Evolutionary conservation across 2,329 filamentous ascomycete genomes (phyloP).

Genomic region (Colletotrichum sp.): DNA sequence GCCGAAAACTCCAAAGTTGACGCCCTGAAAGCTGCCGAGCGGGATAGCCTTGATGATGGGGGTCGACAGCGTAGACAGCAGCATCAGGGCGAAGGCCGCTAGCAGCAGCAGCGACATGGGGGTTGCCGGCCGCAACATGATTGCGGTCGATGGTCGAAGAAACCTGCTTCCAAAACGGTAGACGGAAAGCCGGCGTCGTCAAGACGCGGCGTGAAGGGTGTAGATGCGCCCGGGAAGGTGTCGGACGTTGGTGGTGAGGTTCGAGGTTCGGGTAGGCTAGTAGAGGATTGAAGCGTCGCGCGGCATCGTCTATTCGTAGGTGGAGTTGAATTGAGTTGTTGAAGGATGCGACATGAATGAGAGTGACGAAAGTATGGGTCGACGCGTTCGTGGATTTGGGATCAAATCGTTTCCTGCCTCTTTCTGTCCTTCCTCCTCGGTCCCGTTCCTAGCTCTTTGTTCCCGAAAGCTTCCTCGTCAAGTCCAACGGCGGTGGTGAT

Average conservation of each 20-base stretch:
- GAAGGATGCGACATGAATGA: slow-evolving; percentile 3
- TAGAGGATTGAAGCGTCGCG: slow-evolving; percentile 1
- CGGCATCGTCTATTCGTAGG: slow-evolving; percentile 4
- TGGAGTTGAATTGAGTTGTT: background rate
- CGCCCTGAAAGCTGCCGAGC: slow-evolving; percentile 75
- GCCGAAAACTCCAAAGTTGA: slow-evolving; percentile 91
- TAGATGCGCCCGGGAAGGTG: background rate
- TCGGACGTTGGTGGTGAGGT: background rate
- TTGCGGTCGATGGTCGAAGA: slow-evolving; percentile 36
- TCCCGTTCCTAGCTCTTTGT: background rate
- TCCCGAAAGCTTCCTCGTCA: background rate
- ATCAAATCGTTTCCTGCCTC: background rate
- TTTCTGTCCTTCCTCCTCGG: background rate
- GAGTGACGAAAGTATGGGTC: background rate
- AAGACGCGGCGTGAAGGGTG: slow-evolving; percentile 43
- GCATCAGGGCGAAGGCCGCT: slow-evolving; percentile 80
- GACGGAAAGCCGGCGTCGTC: slow-evolving; percentile 42
- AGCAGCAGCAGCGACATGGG: slow-evolving; percentile 87
- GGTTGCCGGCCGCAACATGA: slow-evolving; percentile 90
- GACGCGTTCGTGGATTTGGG: background rate
- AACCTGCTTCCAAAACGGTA: slow-evolving; percentile 39
- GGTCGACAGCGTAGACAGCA: slow-evolving; percentile 88
- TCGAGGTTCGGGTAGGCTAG: background rate
- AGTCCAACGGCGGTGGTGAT: background rate
- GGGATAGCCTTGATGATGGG: slow-evolving; percentile 87